Conservation (phyloP, 352 stramenopile genomes). For the Globisporangium nunn region DNA sequence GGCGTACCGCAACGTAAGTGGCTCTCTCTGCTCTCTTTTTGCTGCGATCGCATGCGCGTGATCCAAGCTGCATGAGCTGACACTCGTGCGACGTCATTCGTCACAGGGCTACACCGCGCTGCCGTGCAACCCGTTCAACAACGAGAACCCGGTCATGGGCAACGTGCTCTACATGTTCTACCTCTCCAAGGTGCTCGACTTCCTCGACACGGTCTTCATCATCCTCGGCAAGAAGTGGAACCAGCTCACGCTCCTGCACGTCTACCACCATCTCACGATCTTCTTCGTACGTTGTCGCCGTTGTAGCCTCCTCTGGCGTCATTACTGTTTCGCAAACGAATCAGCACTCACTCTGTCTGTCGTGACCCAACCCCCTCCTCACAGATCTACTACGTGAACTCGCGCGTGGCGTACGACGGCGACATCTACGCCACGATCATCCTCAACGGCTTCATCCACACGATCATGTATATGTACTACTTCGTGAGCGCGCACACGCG, state of each 20-base stretch:
- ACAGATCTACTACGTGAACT: slow-evolving; percentile 94
- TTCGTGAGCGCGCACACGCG: slow-evolving; percentile 96
- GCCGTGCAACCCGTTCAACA: slow-evolving; percentile 90
- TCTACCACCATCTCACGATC: slow-evolving; percentile 98
- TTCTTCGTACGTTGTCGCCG: slow-evolving; percentile 61
- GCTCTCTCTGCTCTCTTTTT: neutral
- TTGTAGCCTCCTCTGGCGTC: neutral
- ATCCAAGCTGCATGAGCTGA: too few species aligned
- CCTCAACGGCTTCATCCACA: slow-evolving; percentile 97
- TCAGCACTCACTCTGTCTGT: too few species aligned
- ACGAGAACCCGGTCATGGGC: slow-evolving; percentile 87
- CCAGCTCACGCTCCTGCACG: slow-evolving; percentile 95
- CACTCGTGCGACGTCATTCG: neutral
- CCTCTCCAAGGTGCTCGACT: slow-evolving; percentile 94
- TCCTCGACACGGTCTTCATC: slow-evolving; percentile 96
- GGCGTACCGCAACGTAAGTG: slow-evolving; percentile 83
- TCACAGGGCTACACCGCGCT: slow-evolving; percentile 75
- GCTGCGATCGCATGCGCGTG: too few species aligned
- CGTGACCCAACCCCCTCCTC: too few species aligned
- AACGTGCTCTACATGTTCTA: slow-evolving; percentile 98
- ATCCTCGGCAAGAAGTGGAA: slow-evolving; percentile 97
- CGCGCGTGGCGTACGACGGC: slow-evolving; percentile 92
- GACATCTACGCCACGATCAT: slow-evolving; percentile 96
- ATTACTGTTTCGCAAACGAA: too few species aligned
- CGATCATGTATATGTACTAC: slow-evolving; percentile 99